Evolutionary conservation across 2,329 filamentous ascomycete genomes (phyloP).

Genomic region (Sporothrix brasiliensis): DNA sequence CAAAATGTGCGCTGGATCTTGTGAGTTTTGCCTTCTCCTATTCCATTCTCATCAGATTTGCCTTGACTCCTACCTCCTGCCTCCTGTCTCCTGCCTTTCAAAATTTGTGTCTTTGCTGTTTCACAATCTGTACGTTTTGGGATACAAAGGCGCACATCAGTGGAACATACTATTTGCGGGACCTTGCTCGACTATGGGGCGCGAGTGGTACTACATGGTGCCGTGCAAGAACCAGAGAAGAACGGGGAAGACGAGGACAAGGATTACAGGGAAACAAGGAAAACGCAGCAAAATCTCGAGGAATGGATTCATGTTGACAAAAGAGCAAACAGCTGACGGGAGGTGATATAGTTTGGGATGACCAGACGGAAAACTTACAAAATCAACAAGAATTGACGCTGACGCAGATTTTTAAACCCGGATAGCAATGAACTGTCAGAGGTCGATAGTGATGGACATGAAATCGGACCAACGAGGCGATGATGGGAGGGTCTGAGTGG

Average conservation of each 20-base stretch:
- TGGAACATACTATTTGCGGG: conserved; percentile 2
- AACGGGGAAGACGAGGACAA: conserved; percentile 17
- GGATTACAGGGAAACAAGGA: conserved; percentile 11
- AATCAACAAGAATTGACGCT: neutral
- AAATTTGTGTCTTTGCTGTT: conserved; percentile 4
- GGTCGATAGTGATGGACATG: conserved; percentile 7
- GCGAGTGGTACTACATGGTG: neutral
- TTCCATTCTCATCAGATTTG: neutral
- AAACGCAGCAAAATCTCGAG: neutral
- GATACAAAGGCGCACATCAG: conserved; percentile 17
- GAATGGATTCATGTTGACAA: neutral
- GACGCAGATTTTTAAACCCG: neutral
- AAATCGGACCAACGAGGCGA: conserved; percentile 2
- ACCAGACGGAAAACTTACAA: too few relatives aligned
- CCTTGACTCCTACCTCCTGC: neutral
- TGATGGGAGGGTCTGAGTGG: conserved; percentile 5
- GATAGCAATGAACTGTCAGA: neutral
- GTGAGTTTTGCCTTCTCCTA: neutral
- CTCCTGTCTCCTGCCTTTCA: neutral
- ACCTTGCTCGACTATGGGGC: conserved; percentile 17
- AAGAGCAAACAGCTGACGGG: neutral
- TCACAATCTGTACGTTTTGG: conserved; percentile 22
- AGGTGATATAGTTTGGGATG: neutral
- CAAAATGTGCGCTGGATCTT: neutral
- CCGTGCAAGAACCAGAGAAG: neutral